phyloP scores from a whole-genome alignment of 2,329 filamentous ascomycete species.

The Colletotrichum filicis region DNA sequence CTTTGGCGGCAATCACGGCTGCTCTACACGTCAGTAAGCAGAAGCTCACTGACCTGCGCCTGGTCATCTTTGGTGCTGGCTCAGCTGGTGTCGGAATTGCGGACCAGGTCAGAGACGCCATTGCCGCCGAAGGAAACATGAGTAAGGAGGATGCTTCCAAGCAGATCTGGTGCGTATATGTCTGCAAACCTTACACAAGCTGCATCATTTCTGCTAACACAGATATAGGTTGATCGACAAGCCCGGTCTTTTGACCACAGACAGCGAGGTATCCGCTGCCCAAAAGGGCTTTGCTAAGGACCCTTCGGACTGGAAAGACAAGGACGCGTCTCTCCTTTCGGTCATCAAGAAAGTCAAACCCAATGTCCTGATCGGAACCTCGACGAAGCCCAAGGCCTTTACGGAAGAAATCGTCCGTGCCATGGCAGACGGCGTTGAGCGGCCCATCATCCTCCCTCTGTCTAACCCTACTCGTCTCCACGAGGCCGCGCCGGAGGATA shows the following conservation, averaged over 20 bases:
- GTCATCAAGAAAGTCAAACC: constrained; percentile 79
- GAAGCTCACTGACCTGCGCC: constrained; percentile 73
- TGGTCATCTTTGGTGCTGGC: constrained; percentile 84
- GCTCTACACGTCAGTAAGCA: constrained; percentile 76
- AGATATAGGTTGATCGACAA: constrained; percentile 79
- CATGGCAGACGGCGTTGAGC: constrained; percentile 78
- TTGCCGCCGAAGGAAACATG: constrained; percentile 74
- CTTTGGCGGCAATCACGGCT: constrained; percentile 83
- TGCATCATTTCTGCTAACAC: not conserved
- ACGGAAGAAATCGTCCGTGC: constrained; percentile 78
- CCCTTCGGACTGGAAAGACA: constrained; percentile 70
- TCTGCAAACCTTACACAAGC: accelerated
- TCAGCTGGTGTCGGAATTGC: constrained; percentile 88
- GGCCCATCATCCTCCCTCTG: constrained; percentile 83
- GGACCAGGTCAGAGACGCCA: constrained; percentile 84
- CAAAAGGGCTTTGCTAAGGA: constrained; percentile 76
- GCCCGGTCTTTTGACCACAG: constrained; percentile 76
- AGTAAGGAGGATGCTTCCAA: constrained; percentile 78
- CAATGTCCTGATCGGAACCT: constrained; percentile 86
- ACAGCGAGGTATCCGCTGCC: constrained; percentile 71
- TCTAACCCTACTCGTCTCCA: constrained; percentile 88
- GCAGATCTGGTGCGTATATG: constrained; percentile 75
- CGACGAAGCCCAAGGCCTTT: constrained; percentile 81
- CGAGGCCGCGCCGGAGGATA: constrained; percentile 81
- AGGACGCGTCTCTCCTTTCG: constrained; percentile 68